Evolutionary conservation across 257 asterid species (phyloP), one percentile per base, ranked within the genome.

Genomic region (Leptodermis oblonga): DNA sequence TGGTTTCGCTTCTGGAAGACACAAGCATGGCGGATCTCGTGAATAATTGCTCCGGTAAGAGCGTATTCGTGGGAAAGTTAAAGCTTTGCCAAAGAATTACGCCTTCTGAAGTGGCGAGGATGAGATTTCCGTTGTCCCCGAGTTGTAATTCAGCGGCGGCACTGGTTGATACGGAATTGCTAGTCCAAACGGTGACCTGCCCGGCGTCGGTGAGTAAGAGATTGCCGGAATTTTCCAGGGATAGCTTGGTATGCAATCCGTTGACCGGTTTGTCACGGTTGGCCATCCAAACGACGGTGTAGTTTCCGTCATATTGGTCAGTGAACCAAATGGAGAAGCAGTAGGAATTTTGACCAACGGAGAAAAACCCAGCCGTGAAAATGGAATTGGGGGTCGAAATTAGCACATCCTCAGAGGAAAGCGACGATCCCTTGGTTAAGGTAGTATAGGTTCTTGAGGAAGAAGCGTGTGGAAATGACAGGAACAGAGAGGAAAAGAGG

Each of bases 221-320:
- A n/a, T 79, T 74, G 11, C 82, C 86, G 3, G 72, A 37, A 70
- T 65, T 48, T 8, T 6, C 22, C 0, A 82, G 37, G 6, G 59
- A 62, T 1, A 82, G 58, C 58, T 67, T 61, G 6, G 86, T 70
- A 10, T 33, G 55, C 5, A 18, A 11, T 9, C 70, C 73, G 45
- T 82, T 82, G 25, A 82, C 70, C 33, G 76, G 83, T 48, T 63
- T 71, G 39, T 78, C 76, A 0, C 86, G 74, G 31, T 78, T 82
- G 41, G 81, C 86, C 79, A 78, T 79, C 86, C 86, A 82, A 58
- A 77, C 85, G 4, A 73, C 18, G 14, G 84, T 73, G 37, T 18
- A 10, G 11, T 48, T 72, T 26, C 75, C 70, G 30, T 68, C 70
- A 13, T 61, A 48, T 33, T 15, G 20, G 5, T 72, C 36, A 7